phyloP scores from a whole-genome alignment of 2,329 filamentous ascomycete genomes.

The Pseudonectria foliicola region DNA sequence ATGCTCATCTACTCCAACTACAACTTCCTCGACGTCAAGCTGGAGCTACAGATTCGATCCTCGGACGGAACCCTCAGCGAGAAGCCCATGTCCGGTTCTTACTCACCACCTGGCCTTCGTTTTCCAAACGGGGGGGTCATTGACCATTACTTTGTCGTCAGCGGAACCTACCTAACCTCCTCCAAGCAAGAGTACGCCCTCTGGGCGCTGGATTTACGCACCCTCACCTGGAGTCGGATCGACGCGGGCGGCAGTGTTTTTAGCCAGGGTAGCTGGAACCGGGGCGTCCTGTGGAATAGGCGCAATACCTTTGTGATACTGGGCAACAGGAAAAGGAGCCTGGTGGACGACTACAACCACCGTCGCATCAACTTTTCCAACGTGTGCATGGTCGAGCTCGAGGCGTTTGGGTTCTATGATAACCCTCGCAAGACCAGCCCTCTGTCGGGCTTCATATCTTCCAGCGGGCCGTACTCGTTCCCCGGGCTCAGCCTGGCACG shows the following conservation, averaged over 20 bases:
- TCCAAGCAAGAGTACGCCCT: slow-evolving; percentile 97
- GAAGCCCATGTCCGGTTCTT: slow-evolving; percentile 78
- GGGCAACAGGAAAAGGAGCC: slow-evolving; percentile 83
- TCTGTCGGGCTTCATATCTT: slow-evolving; percentile 76
- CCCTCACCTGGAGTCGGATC: slow-evolving; percentile 88
- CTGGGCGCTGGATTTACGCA: slow-evolving; percentile 87
- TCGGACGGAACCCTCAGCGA: slow-evolving; percentile 80
- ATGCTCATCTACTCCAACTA: slow-evolving; percentile 99
- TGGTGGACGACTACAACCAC: slow-evolving; percentile 98
- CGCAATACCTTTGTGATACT: slow-evolving; percentile 94
- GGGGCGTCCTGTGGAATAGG: slow-evolving; percentile 86
- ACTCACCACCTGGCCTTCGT: slow-evolving; percentile 83
- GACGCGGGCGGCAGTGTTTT: slow-evolving; percentile 93
- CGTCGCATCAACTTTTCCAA: slow-evolving; percentile 96
- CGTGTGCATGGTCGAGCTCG: slow-evolving; percentile 92
- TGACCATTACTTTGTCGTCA: slow-evolving; percentile 94
- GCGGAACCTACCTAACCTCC: slow-evolving; percentile 92
- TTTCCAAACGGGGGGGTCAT: slow-evolving; percentile 96
- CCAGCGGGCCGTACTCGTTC: slow-evolving; percentile 62
- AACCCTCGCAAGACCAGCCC: slow-evolving; percentile 77
- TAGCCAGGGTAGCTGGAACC: slow-evolving; percentile 95
- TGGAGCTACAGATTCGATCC: slow-evolving; percentile 83
- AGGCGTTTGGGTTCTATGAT: slow-evolving; percentile 95
- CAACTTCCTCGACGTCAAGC: slow-evolving; percentile 94
- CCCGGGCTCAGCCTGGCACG: slow-evolving; percentile 49